Percentiles rank a stretch among this genome's conserved stretches.
Conservation (phyloP, 1,284 basidiomycete species). For the Melampsora americana region DNA sequence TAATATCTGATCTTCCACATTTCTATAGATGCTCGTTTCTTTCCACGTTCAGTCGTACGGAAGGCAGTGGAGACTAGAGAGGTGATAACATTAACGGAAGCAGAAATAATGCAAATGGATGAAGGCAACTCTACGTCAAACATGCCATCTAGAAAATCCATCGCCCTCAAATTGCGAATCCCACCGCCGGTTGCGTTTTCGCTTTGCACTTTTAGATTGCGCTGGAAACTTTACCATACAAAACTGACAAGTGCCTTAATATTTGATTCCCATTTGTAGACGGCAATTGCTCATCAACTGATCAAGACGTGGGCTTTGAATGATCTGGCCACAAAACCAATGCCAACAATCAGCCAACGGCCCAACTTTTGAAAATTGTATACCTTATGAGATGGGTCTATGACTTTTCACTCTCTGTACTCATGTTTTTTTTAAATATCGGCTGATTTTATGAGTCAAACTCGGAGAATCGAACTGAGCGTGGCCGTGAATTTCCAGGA, state of each 20-base stretch:
- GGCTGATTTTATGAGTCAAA: too few species aligned
- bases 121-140: not conserved
- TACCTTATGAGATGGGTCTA: too few species aligned
- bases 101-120: constrained; percentile 19
- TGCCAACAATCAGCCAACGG: not conserved
- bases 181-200: constrained; percentile 22
- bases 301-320: constrained; percentile 21
- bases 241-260: not conserved
- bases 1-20: not conserved
- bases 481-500: too few species aligned
- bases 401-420: too few species aligned
- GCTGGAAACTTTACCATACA: not conserved
- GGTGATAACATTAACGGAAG: constrained; percentile 18
- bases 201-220: not conserved
- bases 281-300: constrained; percentile 36
- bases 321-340: not conserved
- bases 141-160: not conserved
- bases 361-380: not conserved
- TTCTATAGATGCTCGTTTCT: constrained; percentile 23
- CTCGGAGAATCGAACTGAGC: too few species aligned
- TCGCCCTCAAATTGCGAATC: constrained; percentile 3
- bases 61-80: constrained; percentile 16
- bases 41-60: constrained; percentile 23
- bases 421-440: too few species aligned
- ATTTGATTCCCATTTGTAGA: not conserved